Conservation (phyloP, 768 basidiomycete genomes). For the Obba rivulosa region DNA sequence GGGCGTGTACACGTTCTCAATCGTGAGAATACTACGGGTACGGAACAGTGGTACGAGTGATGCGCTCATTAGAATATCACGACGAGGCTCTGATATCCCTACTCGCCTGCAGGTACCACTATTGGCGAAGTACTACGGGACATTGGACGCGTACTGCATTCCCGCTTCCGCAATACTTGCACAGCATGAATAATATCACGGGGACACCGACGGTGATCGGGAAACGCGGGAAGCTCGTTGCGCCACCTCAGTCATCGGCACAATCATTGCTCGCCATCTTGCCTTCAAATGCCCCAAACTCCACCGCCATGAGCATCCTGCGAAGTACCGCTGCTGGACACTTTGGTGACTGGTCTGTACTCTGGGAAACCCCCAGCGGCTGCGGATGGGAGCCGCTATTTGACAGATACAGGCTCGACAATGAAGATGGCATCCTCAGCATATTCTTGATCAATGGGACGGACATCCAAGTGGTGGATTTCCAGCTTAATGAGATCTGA, state of each 20-base stretch:
- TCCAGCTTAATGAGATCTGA: slow-evolving; percentile 15
- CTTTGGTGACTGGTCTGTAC: slow-evolving; percentile 29
- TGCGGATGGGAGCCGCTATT: slow-evolving; percentile 30
- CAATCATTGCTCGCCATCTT: slow-evolving; percentile 23
- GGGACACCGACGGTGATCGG: slow-evolving; percentile 31
- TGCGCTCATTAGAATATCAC: not conserved
- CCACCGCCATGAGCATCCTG: slow-evolving; percentile 27
- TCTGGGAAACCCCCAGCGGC: slow-evolving; percentile 26
- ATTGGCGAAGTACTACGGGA: slow-evolving; percentile 23
- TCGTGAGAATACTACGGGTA: slow-evolving; percentile 32
- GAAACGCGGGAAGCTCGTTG: slow-evolving; percentile 32
- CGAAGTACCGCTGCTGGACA: slow-evolving; percentile 24
- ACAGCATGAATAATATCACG: slow-evolving; percentile 29
- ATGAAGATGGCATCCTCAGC: slow-evolving; percentile 28
- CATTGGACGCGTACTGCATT: slow-evolving; percentile 30
- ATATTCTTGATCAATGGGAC: slow-evolving; percentile 28
- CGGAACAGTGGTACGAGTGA: slow-evolving; percentile 27
- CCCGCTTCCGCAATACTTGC: slow-evolving; percentile 20
- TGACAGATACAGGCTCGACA: slow-evolving; percentile 26
- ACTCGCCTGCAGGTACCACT: slow-evolving; percentile 23
- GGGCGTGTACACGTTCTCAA: slow-evolving; percentile 29
- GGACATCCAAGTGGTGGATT: slow-evolving; percentile 23
- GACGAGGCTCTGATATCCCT: no score
- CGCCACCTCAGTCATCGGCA: slow-evolving; percentile 7
- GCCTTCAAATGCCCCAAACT: slow-evolving; percentile 30